Percentiles rank a stretch among this genome's conserved stretches.
phyloP scores from a whole-genome alignment of 345 rosid genomes.

The Luvunga scandens region DNA sequence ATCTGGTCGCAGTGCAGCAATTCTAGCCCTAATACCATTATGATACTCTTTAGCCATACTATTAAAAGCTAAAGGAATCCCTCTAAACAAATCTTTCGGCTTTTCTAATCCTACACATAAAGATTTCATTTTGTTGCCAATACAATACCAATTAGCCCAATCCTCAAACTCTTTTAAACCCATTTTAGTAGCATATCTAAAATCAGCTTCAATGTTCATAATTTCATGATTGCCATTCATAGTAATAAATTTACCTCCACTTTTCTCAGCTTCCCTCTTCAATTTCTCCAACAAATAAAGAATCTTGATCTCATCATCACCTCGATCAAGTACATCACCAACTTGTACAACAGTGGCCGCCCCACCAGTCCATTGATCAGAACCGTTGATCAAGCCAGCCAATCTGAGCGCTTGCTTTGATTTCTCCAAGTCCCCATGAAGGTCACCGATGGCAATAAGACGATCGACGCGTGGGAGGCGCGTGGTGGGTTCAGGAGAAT shows the following conservation, averaged over 20 bases:
- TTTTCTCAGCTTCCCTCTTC: conserved; percentile 61
- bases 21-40: conserved; percentile 63
- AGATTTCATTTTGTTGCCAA: conserved; percentile 67
- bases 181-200: conserved; percentile 56
- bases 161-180: conserved; percentile 65
- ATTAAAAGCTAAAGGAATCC: conserved; percentile 55
- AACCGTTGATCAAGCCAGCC: conserved; percentile 67
- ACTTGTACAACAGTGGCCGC: conserved; percentile 70
- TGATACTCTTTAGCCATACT: conserved; percentile 38
- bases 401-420: conserved; percentile 59
- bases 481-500: conserved; percentile 18
- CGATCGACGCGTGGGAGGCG: conserved; percentile 51
- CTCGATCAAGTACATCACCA: conserved; percentile 92
- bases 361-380: conserved; percentile 74
- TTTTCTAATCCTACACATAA: conserved; percentile 52
- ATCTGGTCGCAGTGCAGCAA: conserved; percentile 73
- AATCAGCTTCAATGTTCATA: conserved; percentile 85
- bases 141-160: conserved; percentile 75
- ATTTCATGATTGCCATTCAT: conserved; percentile 97
- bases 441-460: conserved; percentile 81
- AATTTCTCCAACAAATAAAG: conserved; percentile 75
- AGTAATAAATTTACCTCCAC: conserved; percentile 66
- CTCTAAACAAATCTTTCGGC: conserved; percentile 50
- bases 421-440: conserved; percentile 83
- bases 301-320: conserved; percentile 75